Conservation (phyloP, 768 basidiomycete genomes). For the Trametes punicea region DNA sequence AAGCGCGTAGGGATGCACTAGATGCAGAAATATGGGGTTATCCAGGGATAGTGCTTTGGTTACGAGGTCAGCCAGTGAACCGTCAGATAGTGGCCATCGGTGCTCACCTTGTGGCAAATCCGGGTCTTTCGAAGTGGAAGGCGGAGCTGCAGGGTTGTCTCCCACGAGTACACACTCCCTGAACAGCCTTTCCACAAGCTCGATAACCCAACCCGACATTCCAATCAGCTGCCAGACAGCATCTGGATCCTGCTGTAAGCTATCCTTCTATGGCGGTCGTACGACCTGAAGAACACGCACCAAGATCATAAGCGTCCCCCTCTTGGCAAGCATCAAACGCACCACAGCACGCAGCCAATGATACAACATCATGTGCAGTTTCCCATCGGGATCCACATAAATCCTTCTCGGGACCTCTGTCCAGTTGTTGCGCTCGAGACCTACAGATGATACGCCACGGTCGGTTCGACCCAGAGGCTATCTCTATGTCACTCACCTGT, state of each 20-base stretch:
- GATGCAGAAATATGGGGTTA: conserved; percentile 49
- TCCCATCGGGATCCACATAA: conserved; percentile 48
- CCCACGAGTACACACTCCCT: conserved; percentile 45
- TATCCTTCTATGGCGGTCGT: not conserved
- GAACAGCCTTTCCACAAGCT: conserved; percentile 59
- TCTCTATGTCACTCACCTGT: conserved; percentile 31
- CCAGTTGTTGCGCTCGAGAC: conserved; percentile 29
- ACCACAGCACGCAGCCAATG: conserved; percentile 52
- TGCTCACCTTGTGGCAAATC: conserved; percentile 5
- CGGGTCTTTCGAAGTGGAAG: conserved; percentile 1
- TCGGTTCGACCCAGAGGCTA: no score
- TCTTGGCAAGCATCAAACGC: conserved; percentile 71
- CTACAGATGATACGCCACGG: conserved; percentile 24
- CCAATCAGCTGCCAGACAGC: conserved; percentile 72
- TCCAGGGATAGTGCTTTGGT: conserved; percentile 14
- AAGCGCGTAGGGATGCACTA: conserved; percentile 62
- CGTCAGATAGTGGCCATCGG: not conserved
- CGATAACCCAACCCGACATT: conserved; percentile 58
- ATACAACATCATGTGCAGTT: conserved; percentile 64
- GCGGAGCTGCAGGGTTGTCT: conserved; percentile 19
- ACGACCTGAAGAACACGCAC: conserved; percentile 34
- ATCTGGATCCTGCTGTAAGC: conserved; percentile 37
- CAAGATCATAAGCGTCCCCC: conserved; percentile 57
- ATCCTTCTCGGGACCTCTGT: conserved; percentile 37
- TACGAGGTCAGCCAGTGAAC: not conserved